A percentile compares a stretch with the other conserved stretches of the same genome.
Evolutionary conservation across 2,329 filamentous ascomycete species (phyloP).

Genomic region (Fusarium fracticaudum): DNA sequence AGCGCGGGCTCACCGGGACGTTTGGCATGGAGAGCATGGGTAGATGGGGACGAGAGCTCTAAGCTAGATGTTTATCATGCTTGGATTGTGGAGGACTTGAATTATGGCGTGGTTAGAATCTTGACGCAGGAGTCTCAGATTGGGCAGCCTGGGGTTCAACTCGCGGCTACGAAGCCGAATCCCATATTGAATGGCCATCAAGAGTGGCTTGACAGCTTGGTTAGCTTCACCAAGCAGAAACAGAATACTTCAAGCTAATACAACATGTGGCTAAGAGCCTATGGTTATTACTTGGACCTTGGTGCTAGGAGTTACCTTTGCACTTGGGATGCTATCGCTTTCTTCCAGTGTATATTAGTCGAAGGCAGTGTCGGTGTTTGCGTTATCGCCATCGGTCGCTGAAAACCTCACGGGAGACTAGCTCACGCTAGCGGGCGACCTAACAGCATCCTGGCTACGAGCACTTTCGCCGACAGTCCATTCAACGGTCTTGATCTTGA

Average conservation of each 20-base stretch:
- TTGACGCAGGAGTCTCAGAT: not conserved
- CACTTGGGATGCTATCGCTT: rapidly evolving
- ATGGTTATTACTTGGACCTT: rapidly evolving
- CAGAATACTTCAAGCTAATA: not conserved
- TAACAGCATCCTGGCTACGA: not conserved
- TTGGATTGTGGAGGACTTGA: not conserved
- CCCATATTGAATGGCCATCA: not conserved
- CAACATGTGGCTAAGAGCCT: rapidly evolving
- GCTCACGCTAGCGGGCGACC: not conserved
- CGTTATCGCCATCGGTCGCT: not conserved
- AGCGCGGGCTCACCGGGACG: not conserved
- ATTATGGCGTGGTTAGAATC: not conserved
- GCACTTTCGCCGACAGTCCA: not conserved
- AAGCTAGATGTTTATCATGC: not conserved
- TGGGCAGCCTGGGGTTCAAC: not conserved
- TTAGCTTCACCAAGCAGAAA: not conserved
- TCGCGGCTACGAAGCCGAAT: not conserved
- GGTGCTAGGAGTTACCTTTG: not conserved
- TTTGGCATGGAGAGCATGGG: not conserved
- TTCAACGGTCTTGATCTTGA: not conserved
- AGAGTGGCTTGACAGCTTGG: not conserved
- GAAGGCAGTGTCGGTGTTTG: rapidly evolving
- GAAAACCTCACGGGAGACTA: too few species aligned
- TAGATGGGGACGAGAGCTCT: not conserved
- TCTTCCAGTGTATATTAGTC: not conserved